Base-by-base conservation (phyloP, 345 rosid genomes). In the Aurinia saxatilis region DNA sequence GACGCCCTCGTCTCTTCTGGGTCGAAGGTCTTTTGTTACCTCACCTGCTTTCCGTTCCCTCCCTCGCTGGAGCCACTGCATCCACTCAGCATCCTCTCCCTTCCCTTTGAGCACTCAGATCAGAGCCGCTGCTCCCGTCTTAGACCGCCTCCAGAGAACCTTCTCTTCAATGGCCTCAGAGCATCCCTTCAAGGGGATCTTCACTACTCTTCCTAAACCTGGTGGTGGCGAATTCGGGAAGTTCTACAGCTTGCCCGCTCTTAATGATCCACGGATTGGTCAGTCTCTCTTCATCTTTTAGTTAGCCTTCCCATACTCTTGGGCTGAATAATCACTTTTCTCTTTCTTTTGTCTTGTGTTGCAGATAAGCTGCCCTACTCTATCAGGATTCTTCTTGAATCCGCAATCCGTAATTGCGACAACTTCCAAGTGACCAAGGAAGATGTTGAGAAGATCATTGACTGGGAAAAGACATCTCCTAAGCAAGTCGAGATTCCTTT, bases 231-330 rank as follows among this genome's bases (percentile, higher is more conserved):
- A 89, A 56, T 92, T 83, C 34, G 98, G 98, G 61, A 92, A 92
- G 47, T 92, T 87, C 75, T 92, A 92, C 60, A 84, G 98, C 71
- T 76, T 92, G 46, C 90, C 95, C 46, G 91, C 97, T 29, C 77
- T 92, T 3, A 92, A 89, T 74, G 98, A 92, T 75, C 98, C 98
- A 15, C 77, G 98, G 57, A 85, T 92, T 62, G 98, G 98, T 95
- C 40, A 57, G 30, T 5, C 30, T 27, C 5, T 27, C 6, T 21
- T 21, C 4, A n/a, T 21, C 25, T 21, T 21, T n/a, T n/a, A n/a
- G n/a, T n/a, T n/a, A n/a, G n/a, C n/a, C n/a, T n/a, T n/a, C n/a
- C n/a, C n/a, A n/a, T n/a, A n/a, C n/a, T n/a, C n/a, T n/a, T n/a
- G n/a, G n/a, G n/a, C n/a, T n/a, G n/a, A n/a, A n/a, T n/a, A n/a